Percentiles rank a stretch among this genome's conserved stretches.
phyloP scores from a whole-genome alignment of 495 filamentous ascomycete species.

The Talaromyces nanjingensis region DNA sequence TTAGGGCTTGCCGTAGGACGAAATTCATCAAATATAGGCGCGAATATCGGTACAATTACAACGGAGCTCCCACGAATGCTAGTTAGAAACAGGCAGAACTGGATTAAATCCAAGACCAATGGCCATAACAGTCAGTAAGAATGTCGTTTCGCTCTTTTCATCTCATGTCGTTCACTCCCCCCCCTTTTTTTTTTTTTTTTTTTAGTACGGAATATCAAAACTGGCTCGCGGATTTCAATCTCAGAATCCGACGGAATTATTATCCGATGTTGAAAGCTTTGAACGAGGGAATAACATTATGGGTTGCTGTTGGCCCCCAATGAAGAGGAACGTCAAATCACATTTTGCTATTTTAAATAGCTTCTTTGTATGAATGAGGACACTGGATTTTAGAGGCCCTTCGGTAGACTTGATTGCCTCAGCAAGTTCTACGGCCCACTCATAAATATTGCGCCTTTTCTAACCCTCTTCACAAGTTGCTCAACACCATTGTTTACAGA shows the following conservation, averaged over 20 bases:
- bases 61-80: no score
- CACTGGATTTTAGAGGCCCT: no score
- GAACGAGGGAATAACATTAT: not conserved
- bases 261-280: not conserved
- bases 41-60: no score
- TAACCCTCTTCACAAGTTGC: not conserved
- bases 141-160: no score
- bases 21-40: no score
- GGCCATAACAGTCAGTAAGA: no score
- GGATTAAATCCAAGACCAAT: no score
- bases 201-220: not conserved
- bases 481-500: not conserved
- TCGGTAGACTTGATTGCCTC: no score
- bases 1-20: no score
- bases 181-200: not conserved
- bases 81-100: no score
- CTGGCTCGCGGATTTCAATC: not conserved
- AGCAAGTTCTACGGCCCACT: not conserved
- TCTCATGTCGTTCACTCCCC: not conserved
- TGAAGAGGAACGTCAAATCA: not conserved
- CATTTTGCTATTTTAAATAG: not conserved
- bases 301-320: not conserved
- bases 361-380: no score
- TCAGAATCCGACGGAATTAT: not conserved
- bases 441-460: not conserved